Evolutionary conservation across 176 grass and related monocot genomes (phyloP).

Genomic region (Rhynchospora breviuscula): DNA sequence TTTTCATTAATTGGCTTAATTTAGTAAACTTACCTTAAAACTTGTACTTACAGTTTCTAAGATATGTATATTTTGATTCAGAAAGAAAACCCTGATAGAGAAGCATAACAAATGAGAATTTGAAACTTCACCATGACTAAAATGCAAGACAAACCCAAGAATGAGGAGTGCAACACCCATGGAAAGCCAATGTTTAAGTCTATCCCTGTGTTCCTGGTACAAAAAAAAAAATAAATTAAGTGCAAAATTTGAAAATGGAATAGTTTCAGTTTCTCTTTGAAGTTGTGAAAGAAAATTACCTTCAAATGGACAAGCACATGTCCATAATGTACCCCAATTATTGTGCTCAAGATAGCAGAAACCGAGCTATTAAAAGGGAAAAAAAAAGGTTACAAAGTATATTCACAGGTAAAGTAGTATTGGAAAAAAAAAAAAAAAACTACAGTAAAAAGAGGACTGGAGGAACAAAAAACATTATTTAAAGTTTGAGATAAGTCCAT

Average conservation of each 20-base stretch:
- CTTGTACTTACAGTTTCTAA: neutral
- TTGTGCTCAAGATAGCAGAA: constrained; percentile 70
- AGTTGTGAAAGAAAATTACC: constrained; percentile 24
- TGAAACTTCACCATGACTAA: constrained; percentile 56
- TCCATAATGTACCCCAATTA: constrained; percentile 75
- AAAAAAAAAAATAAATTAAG: neutral
- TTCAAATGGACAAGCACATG: constrained; percentile 88
- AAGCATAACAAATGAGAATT: neutral
- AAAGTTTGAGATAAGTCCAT: neutral
- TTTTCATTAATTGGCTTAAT: neutral
- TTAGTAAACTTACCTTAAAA: neutral
- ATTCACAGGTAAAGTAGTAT: neutral
- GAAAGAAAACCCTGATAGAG: neutral
- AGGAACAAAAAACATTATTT: neutral
- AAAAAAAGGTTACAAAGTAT: neutral
- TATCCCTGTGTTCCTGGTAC: constrained; percentile 46
- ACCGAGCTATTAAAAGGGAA: constrained; percentile 44
- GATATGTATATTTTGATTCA: neutral
- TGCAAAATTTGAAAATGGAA: neutral
- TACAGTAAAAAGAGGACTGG: neutral
- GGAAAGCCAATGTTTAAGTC: constrained; percentile 69
- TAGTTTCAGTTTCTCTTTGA: neutral
- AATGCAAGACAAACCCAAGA: constrained; percentile 73
- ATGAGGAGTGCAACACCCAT: constrained; percentile 58
- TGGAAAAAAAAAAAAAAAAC: neutral